Evolutionary conservation across 768 basidiomycete species (phyloP).

Genomic region (Phylloporus rhodoxanthus): DNA sequence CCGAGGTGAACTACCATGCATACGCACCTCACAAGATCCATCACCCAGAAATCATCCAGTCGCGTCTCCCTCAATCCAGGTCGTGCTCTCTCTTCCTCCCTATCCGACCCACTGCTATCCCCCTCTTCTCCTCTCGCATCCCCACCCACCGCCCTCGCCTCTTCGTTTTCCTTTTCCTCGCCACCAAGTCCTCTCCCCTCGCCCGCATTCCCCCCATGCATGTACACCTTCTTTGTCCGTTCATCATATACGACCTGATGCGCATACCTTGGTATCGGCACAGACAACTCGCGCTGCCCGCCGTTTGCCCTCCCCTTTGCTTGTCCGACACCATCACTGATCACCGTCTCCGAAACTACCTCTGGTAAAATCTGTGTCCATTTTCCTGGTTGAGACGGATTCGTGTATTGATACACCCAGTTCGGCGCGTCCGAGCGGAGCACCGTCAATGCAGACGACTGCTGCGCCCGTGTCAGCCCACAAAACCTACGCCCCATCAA

Average conservation of each 20-base stretch:
- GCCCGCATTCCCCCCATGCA: conserved; percentile 78
- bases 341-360: conserved; percentile 5
- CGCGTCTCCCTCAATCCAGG: conserved; percentile 36
- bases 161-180: conserved; percentile 25
- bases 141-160: neutral
- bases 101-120: neutral
- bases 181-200: conserved; percentile 16
- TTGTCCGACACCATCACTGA: neutral
- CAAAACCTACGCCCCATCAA: conserved; percentile 43
- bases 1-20: neutral
- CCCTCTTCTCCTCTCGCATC: neutral
- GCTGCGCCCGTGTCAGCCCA: conserved; percentile 46
- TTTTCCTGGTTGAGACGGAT: conserved; percentile 46
- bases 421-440: conserved; percentile 47
- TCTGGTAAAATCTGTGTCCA: conserved; percentile 58
- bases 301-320: neutral
- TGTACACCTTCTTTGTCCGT: conserved; percentile 46
- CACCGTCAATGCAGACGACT: conserved; percentile 36
- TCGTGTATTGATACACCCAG: conserved; percentile 63
- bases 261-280: conserved; percentile 63
- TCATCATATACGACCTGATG: conserved; percentile 75
- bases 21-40: conserved; percentile 21
- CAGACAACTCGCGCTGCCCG: conserved; percentile 18
- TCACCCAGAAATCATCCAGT: conserved; percentile 76
- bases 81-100: conserved; percentile 9